Evolutionary conservation across 176 grass and related monocot genomes (phyloP).

Genomic region (Aegilops longissima): DNA sequence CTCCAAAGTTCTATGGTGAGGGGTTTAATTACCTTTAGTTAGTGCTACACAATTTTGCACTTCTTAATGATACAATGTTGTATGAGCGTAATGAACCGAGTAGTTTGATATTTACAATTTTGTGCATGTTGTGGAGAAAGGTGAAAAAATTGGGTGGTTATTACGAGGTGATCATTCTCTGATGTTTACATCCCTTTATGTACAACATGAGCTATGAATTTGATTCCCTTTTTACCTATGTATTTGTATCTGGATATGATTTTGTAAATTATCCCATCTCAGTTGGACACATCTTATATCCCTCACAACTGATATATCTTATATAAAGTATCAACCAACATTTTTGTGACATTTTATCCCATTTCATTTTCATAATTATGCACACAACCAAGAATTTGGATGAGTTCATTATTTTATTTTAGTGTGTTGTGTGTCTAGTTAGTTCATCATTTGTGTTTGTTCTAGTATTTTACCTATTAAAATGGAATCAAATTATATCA

Average conservation of each 20-base stretch:
- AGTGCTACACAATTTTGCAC: not conserved
- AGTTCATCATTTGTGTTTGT: not conserved
- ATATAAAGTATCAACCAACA: not conserved
- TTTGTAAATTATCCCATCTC: not conserved
- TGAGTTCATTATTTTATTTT: not conserved
- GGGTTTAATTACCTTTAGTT: constrained; percentile 83
- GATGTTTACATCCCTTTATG: not conserved
- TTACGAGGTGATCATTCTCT: constrained; percentile 54
- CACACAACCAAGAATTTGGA: not conserved
- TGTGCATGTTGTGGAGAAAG: too few relatives aligned
- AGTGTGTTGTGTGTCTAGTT: not conserved
- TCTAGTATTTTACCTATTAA: too few relatives aligned
- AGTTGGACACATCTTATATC: not conserved
- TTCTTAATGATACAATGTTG: too few relatives aligned
- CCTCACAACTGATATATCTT: too few relatives aligned
- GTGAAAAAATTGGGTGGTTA: constrained; percentile 31
- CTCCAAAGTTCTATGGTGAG: constrained; percentile 79
- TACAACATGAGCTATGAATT: not conserved
- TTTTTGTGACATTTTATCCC: not conserved
- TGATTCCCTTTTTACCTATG: not conserved
- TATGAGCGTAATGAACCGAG: too few relatives aligned
- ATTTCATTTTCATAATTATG: not conserved
- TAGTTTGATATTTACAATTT: too few relatives aligned
- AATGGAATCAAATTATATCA: too few relatives aligned
- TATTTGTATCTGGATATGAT: not conserved